These are phyloP conservation scores for Sporobolomyces phaffii DNA, from an alignment of 768 basidiomycete species.

Conservation along the genomic window DNA sequence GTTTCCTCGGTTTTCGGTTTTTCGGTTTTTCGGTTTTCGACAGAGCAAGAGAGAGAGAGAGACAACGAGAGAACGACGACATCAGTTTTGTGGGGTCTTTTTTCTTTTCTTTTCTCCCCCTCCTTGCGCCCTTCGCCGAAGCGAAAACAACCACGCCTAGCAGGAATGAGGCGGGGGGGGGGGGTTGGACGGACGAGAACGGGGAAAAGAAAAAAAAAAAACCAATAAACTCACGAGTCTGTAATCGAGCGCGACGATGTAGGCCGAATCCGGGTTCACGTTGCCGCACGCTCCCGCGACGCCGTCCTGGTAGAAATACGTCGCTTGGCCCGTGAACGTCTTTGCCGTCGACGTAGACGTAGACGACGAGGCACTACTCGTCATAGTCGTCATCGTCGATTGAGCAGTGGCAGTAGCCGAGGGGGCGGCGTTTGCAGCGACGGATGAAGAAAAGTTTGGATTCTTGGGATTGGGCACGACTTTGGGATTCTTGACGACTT, in stretches of 20 bases:
- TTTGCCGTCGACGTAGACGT: neutral
- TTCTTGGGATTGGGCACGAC: slow-evolving; percentile 17
- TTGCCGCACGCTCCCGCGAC: slow-evolving; percentile 2
- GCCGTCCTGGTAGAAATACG: slow-evolving; percentile 2
- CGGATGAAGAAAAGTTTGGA: slow-evolving; percentile 2
- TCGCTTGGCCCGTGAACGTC: neutral
- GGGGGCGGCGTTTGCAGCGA: too few relatives aligned
- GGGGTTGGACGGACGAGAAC: too few relatives aligned
- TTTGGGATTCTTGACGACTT: slow-evolving; percentile 23
- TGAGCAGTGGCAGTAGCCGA: neutral
- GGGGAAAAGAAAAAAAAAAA: neutral
- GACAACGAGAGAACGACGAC: neutral
- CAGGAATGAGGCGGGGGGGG: too few relatives aligned
- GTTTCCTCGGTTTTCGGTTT: neutral
- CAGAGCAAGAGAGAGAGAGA: neutral
- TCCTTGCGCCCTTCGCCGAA: too few relatives aligned
- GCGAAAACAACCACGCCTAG: too few relatives aligned
- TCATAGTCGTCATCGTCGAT: neutral
- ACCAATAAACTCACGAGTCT: neutral
- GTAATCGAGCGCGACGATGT: slow-evolving; percentile 7
- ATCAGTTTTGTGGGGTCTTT: too few relatives aligned
- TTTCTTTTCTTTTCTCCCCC: too few relatives aligned
- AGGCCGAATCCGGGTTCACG: slow-evolving; percentile 9
- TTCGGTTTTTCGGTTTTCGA: neutral
- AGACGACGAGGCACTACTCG: neutral